phyloP scores from a whole-genome alignment of 2,329 filamentous ascomycete genomes.

The Periconia macrospinosa region DNA sequence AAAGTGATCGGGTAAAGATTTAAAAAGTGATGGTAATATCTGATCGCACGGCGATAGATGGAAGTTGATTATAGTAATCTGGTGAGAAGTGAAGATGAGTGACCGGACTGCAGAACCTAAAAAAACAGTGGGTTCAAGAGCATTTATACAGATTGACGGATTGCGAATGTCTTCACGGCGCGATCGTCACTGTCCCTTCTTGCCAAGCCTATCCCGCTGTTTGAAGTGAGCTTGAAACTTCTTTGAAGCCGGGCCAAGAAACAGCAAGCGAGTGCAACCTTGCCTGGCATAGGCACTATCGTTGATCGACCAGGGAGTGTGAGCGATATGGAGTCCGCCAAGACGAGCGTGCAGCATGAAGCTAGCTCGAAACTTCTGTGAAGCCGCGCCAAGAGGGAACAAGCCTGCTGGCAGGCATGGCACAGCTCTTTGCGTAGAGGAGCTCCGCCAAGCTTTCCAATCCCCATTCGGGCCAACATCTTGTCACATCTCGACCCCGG shows the following conservation, averaged over 20 bases:
- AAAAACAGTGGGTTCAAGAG: slow-evolving; percentile 24
- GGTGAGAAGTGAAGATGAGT: slow-evolving; percentile 41
- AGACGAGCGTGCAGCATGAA: slow-evolving; percentile 33
- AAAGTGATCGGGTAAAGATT: slow-evolving; percentile 20
- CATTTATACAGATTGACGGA: slow-evolving; percentile 30
- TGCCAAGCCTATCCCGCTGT: slow-evolving; percentile 38
- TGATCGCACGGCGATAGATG: slow-evolving; percentile 37
- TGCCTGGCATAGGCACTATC: background rate
- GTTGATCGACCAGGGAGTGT: slow-evolving; percentile 9
- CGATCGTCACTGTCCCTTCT: slow-evolving; percentile 12
- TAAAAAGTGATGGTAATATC: slow-evolving; percentile 24
- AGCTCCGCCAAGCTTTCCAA: slow-evolving; percentile 6
- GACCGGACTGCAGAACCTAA: slow-evolving; percentile 39
- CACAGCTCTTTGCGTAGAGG: slow-evolving; percentile 16
- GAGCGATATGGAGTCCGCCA: slow-evolving; percentile 27
- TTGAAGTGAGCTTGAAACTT: slow-evolving; percentile 43
- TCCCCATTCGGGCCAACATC: slow-evolving; percentile 7
- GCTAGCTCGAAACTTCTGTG: slow-evolving; percentile 38
- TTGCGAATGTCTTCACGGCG: slow-evolving; percentile 5
- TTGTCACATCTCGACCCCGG: slow-evolving; percentile 8
- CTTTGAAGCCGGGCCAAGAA: slow-evolving; percentile 42
- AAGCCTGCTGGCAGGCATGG: slow-evolving; percentile 18
- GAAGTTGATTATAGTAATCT: slow-evolving; percentile 23
- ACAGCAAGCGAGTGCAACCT: slow-evolving; percentile 18
- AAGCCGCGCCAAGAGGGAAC: slow-evolving; percentile 32